Evolutionary conservation across 2,329 filamentous ascomycete species (phyloP), one percentile per base, ranked within the genome.

Genomic region (Aspergillus nomiae): DNA sequence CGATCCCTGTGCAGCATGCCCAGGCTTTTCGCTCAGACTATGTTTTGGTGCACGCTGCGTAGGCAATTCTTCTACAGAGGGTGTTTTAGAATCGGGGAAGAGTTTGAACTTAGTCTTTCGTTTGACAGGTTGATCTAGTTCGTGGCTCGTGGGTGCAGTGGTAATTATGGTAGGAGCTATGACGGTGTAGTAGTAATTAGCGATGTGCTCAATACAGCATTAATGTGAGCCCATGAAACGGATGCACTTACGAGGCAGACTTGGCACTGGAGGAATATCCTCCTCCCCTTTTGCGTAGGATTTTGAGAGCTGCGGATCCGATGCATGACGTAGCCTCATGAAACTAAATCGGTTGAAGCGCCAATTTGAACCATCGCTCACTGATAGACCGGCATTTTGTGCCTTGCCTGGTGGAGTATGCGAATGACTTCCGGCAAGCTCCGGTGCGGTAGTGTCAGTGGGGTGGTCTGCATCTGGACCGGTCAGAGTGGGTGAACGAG

Each of bases 261-360:
- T 67, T 60, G 79, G 79, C 24, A 82, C 72, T 45, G 77, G 76
- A 26, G 79, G 76, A 28, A 73, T 69, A 68, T 87, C 88, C 83
- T 85, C 79, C 80, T 85, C 74, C 82, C 88, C 73, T 86, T 83
- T 70, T 83, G 88, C 71, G 75, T 90, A 93, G 58, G 90, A 90
- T 75, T 88, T 83, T 12, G 92, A 92, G 65, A 98, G 81, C 77
- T 97, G 93, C 57, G 93, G 91, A 80, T 98, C 94, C 10, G 94
- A 97, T 65, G 92, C 94, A 85, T 97, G 94, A 72, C 93, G 91
- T 76, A 95, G 93, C 73, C 90, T 89, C 80, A 97, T 82, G 77
- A 96, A 77, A 72, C 84, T 88, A 76, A 89, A 88, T 61, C 86
- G 81, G 68, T 85, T 78, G 51, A 76, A 73, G 62, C 73, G 73